A percentile compares a stretch with the other conserved stretches of the same genome.
These are phyloP conservation scores for Lachancea meyersii DNA, from an alignment of 805 yeast species.

Conservation along the genomic window DNA sequence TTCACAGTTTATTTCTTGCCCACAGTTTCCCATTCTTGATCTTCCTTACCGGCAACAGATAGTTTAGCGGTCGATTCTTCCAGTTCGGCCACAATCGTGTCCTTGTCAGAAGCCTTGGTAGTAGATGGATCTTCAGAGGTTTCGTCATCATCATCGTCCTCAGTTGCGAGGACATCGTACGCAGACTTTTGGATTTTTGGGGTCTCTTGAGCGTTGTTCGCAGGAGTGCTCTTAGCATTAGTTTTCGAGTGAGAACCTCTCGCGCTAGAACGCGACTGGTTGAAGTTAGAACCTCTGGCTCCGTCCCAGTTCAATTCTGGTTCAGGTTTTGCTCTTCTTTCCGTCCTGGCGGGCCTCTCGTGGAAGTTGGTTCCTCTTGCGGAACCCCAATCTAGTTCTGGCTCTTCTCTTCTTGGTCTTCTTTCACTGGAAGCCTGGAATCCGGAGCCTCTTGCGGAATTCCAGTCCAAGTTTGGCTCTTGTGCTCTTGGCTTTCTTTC, in stretches of 20 bases:
- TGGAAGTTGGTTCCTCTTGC: slow-evolving; percentile 28
- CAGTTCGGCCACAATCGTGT: slow-evolving; percentile 20
- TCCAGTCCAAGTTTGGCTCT: slow-evolving; percentile 41
- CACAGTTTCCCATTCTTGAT: slow-evolving; percentile 44
- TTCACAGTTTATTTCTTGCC: slow-evolving; percentile 34
- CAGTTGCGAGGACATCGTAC: slow-evolving; percentile 45
- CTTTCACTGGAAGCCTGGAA: slow-evolving; percentile 22
- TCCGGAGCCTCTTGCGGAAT: slow-evolving; percentile 36
- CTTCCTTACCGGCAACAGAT: slow-evolving; percentile 32
- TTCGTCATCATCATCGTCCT: slow-evolving; percentile 47
- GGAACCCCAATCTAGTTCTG: slow-evolving; percentile 44
- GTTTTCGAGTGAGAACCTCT: slow-evolving; percentile 7
- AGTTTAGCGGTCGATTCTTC: slow-evolving; percentile 38
- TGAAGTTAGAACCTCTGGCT: slow-evolving; percentile 43
- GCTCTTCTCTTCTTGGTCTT: slow-evolving; percentile 36
- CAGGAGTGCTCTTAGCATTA: slow-evolving; percentile 13
- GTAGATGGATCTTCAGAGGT: slow-evolving; percentile 16
- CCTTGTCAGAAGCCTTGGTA: slow-evolving; percentile 12
- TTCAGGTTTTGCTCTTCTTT: slow-evolving; percentile 33
- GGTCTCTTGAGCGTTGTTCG: slow-evolving; percentile 27
- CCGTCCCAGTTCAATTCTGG: slow-evolving; percentile 45
- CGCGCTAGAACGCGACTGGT: slow-evolving; percentile 7
- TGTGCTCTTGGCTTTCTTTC: slow-evolving; percentile 26
- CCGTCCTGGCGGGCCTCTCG: slow-evolving; percentile 20
- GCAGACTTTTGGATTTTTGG: slow-evolving; percentile 40